Conservation (phyloP, 2,329 filamentous ascomycete species). For the Epichloe uncinata region DNA sequence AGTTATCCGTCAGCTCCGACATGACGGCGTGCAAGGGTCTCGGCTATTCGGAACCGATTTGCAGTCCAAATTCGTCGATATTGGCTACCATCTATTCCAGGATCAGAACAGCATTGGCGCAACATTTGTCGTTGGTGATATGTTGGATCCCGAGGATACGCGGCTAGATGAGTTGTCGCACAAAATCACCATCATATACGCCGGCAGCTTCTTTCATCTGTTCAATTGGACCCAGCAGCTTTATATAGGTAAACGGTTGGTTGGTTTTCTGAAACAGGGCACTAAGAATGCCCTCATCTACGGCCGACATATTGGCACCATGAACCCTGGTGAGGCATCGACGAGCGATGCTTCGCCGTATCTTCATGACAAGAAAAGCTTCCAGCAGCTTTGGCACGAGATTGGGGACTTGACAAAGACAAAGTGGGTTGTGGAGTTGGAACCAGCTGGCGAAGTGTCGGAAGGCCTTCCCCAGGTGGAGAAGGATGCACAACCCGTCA, state of each 20-base stretch:
- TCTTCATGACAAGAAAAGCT: conserved; percentile 35
- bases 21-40: conserved; percentile 33
- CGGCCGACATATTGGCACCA: conserved; percentile 35
- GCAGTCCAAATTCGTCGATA: conserved; percentile 35
- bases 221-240: conserved; percentile 35
- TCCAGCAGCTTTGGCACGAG: conserved; percentile 40
- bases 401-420: conserved; percentile 35
- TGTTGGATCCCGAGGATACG: conserved; percentile 28
- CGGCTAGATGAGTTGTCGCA: conserved; percentile 22
- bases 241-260: conserved; percentile 29
- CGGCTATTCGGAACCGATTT: conserved; percentile 38
- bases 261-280: conserved; percentile 30
- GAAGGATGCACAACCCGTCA: conserved; percentile 16
- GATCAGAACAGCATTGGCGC: conserved; percentile 35
- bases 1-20: conserved; percentile 33
- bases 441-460: conserved; percentile 15
- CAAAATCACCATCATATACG: conserved; percentile 34
- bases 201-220: conserved; percentile 36
- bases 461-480: conserved; percentile 14
- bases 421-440: conserved; percentile 33
- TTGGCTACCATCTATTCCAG: conserved; percentile 52
- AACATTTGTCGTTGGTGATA: conserved; percentile 37
- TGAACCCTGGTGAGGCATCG: conserved; percentile 12
- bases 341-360: conserved; percentile 21
- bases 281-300: conserved; percentile 34